Evolutionary conservation across 805 yeast species (phyloP).

Genomic region (Zygoascus flipseniorum): DNA sequence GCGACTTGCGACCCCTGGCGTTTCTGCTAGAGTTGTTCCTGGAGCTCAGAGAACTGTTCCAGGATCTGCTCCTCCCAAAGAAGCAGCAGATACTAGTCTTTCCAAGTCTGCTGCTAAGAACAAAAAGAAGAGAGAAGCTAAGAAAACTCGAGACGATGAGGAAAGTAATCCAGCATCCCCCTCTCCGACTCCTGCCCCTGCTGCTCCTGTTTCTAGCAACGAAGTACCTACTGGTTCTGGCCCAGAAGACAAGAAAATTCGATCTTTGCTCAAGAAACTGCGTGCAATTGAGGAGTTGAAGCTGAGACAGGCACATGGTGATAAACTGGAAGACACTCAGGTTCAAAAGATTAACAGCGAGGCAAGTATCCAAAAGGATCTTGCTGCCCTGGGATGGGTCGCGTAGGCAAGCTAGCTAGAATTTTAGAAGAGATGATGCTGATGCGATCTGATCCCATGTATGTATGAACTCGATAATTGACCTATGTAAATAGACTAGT

Average conservation of each 20-base stretch:
- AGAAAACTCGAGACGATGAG: constrained; percentile 12
- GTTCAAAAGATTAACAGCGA: constrained; percentile 83
- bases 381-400: constrained; percentile 67
- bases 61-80: constrained; percentile 33
- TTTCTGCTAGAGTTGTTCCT: constrained; percentile 8
- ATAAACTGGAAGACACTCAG: constrained; percentile 87
- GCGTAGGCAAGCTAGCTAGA: constrained; percentile 20
- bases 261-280: constrained; percentile 83
- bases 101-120: constrained; percentile 64
- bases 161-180: constrained; percentile 22
- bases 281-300: constrained; percentile 92
- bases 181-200: constrained; percentile 7
- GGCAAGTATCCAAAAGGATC: constrained; percentile 65
- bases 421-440: background rate
- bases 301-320: constrained; percentile 75
- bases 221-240: constrained; percentile 6
- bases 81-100: constrained; percentile 45
- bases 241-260: constrained; percentile 84
- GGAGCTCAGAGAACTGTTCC: constrained; percentile 16
- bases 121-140: constrained; percentile 55
- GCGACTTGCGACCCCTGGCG: constrained; percentile 11
- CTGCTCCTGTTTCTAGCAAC: constrained; percentile 26
- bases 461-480: background rate
- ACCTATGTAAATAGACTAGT: background rate
- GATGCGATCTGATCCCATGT: background rate